Base-by-base conservation (phyloP, 805 yeast species). In the Hanseniaspora jakobsenii region DNA sequence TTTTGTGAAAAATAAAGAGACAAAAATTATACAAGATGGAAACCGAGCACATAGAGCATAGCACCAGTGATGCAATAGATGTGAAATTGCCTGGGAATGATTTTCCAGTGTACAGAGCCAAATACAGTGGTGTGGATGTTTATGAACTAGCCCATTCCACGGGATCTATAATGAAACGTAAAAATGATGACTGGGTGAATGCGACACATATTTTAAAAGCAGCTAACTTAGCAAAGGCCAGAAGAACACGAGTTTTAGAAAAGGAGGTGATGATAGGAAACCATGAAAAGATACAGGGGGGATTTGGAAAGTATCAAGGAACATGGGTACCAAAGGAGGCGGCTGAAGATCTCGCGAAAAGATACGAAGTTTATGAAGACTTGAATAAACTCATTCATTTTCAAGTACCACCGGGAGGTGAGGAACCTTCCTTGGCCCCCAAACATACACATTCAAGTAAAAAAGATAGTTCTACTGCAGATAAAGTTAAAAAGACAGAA, bases 261-360 rank as follows among this genome's bases (percentile, higher is more conserved):
- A 77, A 81, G 55, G 95, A 87, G 51, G 94, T 89, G n/a, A 95
- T 89, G 57, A 73, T 72, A 32, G 94, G 94, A 4, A 63, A 69
- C 16, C 96, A 87, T 59, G 95, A 87, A 55, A 89, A 89, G 60
- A 85, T 87, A 18, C 97, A 87, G 61, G 97, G 97, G 50, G 97
- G 97, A 2, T 87, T 86, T 59, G 97, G 97, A 44, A 79, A 87
- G 57, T 89, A 86, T 61, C 97, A 89, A 61, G 96, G 95, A 14
- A 87, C 96, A 2, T 87, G 95, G 95, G 87, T 87, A 7, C 96
- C 96, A 0, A 62, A 83, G 50, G 75, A 70, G 6, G 74, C 82
- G 39, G 96, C 95, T 1, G 62, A 66, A 21, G 73, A 71, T 50
- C 71, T 84, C 46, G 84, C 89, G 1, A 65, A 66, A 39, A 76